Evolutionary conservation across 2,329 filamentous ascomycete genomes (phyloP), one percentile per base, ranked within the genome.

Genomic region (Claviceps quebecensis): DNA sequence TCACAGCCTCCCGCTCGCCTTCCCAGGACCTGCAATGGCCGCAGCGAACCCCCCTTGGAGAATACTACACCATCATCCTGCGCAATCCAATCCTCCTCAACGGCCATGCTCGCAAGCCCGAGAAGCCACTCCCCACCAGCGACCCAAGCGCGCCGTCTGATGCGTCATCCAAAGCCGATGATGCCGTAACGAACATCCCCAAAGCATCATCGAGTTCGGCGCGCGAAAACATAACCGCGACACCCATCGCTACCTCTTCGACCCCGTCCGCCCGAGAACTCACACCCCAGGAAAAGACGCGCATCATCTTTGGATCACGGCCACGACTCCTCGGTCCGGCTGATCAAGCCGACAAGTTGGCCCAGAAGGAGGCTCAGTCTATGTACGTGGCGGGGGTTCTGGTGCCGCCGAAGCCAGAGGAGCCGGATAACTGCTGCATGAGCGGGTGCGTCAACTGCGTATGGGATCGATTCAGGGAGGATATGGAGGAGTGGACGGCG

Each of bases 381-480:
- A 78, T 72, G 8, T 72, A 80, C 54, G 73, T 96, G 51, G 89
- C 86, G 1, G 91, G 90, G 3, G 77, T 97, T 1, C 69, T 80
- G 17, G 84, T 97, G 4, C 93, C 93, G 2, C 90, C 89, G 0
- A 78, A 79, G 47, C 93, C 93, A 1, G 76, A 81, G 47, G 91
- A 98, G 68, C 93, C 93, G 3, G 93, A 97, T 61, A 96, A 98
- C 64, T 98, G 93, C 75, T 98, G 93, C 69, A 98, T 98, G 93
- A 93, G 87, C 62, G 93, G 93, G 3, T 98, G 93, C 65, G 91
- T 95, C 47, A 90, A 97, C 66, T 98, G 93, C 66, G 93, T 97
- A 2, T 97, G 90, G 90, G 90, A 96, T 60, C 74, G 81, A 50
- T 97, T 83, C 67, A 78, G 90, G 8, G 91, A 98, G 58, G 93